These are phyloP conservation scores for Entamoeba moshkovskii DNA, from an alignment of 208 protist species.

Conservation along the genomic window DNA sequence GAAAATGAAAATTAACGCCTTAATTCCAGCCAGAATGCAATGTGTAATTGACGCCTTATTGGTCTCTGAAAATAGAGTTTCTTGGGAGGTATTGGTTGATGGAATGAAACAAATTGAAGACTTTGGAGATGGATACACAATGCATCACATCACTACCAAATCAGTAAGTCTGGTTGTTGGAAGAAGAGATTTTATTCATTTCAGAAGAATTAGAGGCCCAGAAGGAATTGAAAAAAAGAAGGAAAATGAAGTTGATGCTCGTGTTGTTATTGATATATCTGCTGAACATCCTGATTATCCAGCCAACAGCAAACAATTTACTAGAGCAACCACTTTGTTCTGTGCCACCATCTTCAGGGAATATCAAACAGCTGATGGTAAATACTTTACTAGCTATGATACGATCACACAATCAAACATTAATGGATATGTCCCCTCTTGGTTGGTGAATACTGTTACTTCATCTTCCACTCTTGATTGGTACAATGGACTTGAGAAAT, in stretches of 20 bases:
- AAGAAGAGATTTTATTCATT: background rate
- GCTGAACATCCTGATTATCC: background rate
- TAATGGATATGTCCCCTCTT: background rate
- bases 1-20: background rate
- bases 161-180: background rate
- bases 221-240: background rate
- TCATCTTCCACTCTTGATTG: background rate
- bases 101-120: slow-evolving; percentile 3
- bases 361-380: background rate
- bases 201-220: background rate
- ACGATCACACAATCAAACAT: background rate
- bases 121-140: background rate
- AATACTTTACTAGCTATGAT: background rate
- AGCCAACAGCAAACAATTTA: background rate
- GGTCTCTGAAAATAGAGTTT: background rate
- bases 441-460: background rate
- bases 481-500: background rate
- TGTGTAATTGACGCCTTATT: background rate
- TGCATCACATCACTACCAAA: background rate
- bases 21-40: background rate
- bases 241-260: background rate
- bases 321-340: background rate
- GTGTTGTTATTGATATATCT: background rate
- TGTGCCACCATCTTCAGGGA: background rate
- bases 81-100: background rate